These are phyloP conservation scores for Eragrostis curvula DNA, from an alignment of 176 grass and related monocot species.

Conservation along the genomic window DNA sequence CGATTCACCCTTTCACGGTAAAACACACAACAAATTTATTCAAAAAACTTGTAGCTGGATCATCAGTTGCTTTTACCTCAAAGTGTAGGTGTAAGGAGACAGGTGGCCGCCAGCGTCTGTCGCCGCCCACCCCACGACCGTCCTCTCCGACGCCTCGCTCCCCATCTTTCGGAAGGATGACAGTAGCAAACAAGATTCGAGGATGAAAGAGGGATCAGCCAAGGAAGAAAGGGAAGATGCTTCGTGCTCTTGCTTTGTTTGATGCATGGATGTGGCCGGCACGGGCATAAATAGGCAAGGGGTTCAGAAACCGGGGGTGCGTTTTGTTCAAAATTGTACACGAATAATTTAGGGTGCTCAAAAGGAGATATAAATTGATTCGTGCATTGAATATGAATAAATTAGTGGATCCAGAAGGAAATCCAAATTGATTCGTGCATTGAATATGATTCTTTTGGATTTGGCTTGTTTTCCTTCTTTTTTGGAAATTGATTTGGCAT, in stretches of 20 bases:
- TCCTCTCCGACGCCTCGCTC: constrained; percentile 57
- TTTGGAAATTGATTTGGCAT: too few species aligned
- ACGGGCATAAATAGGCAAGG: not conserved
- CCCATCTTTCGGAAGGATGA: constrained; percentile 43
- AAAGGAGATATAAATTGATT: not conserved
- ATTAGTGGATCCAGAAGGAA: too few species aligned
- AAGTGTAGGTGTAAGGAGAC: constrained; percentile 72
- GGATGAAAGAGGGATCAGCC: not conserved
- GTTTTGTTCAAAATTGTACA: not conserved
- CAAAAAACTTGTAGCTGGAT: not conserved
- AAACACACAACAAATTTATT: not conserved
- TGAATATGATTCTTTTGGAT: not conserved
- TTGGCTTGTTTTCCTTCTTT: not conserved
- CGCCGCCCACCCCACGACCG: constrained; percentile 69
- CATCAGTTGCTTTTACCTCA: constrained; percentile 40
- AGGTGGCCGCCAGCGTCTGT: constrained; percentile 66
- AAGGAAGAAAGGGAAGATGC: not conserved
- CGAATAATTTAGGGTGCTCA: not conserved
- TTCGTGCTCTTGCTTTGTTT: not conserved
- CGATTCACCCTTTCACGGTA: not conserved
- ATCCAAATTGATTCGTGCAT: too few species aligned
- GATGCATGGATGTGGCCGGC: not conserved
- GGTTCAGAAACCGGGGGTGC: not conserved
- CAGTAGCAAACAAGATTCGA: not conserved
- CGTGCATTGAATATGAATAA: not conserved